Conservation (phyloP, 2,329 filamentous ascomycete species). For the Arthrinium puccinioides region DNA sequence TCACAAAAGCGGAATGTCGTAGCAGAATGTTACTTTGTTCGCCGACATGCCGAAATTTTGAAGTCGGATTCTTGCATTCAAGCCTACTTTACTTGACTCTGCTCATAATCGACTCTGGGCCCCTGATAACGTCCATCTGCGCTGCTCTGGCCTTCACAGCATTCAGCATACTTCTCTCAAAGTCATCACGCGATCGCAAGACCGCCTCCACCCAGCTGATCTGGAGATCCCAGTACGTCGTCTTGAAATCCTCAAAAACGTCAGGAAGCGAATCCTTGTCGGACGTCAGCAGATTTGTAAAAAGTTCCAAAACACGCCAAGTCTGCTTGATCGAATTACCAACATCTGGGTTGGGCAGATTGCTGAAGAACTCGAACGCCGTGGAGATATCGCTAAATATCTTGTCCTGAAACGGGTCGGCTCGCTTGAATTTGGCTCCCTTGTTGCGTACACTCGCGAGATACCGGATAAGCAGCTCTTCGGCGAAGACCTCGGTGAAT, state of each 20-base stretch:
- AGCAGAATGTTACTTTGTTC: too few species aligned
- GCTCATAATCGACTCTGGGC: conserved; percentile 88
- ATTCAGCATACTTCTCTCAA: conserved; percentile 84
- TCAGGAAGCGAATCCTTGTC: conserved; percentile 68
- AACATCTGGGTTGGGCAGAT: conserved; percentile 63
- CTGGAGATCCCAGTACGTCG: conserved; percentile 85
- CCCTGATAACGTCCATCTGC: conserved; percentile 72
- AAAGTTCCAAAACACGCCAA: conserved; percentile 84
- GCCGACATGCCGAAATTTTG: too few species aligned
- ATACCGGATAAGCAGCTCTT: conserved; percentile 84
- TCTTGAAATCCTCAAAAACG: conserved; percentile 79
- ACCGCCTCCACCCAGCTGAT: conserved; percentile 95
- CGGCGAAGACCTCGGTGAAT: conserved; percentile 85
- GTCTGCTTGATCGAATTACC: conserved; percentile 73
- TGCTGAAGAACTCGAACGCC: conserved; percentile 82
- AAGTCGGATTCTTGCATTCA: too few species aligned
- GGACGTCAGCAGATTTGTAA: conserved; percentile 71
- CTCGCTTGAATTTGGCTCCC: conserved; percentile 77
- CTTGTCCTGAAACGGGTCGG: conserved; percentile 85
- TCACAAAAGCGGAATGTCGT: too few species aligned
- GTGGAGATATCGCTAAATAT: conserved; percentile 88
- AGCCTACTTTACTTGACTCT: conserved; percentile 85
- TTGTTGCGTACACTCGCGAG: conserved; percentile 81
- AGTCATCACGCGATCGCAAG: conserved; percentile 80
- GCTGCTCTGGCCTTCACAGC: conserved; percentile 84